Evolutionary conservation across 345 rosid species (phyloP), one percentile per base, ranked within the genome.

Genomic region (Boechera divaricarpa): DNA sequence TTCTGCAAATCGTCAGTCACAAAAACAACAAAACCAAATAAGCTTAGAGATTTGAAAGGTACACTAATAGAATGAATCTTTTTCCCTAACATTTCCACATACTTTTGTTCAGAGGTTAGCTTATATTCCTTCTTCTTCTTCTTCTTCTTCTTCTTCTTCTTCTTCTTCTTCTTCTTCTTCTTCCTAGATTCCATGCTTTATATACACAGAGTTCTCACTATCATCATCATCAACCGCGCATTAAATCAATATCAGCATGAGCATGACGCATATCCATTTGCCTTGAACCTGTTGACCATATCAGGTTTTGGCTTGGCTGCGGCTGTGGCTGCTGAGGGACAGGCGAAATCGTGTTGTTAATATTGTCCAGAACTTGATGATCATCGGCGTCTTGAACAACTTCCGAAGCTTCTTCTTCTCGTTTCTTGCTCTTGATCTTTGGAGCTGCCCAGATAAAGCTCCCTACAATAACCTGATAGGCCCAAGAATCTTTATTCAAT

Each of bases 361-460:
- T 76, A 70, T 85, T 85, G 39, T 85, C 90, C 10, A 74, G 59
- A 8, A 69, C 67, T 69, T 82, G 91, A 70, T 79, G 80, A 13
- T 79, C 74, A 41, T 87, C 84, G 0, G 80, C 41, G 10, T 82
- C 90, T 73, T 83, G 72, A 15, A 82, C 65, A 42, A 72, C 83
- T 79, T 85, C 87, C 6, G 86, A 54, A 74, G 78, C 89, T 62
- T 83, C 93, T 16, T 67, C 84, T 44, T 73, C 78, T 59, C 70
- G 70, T 79, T 89, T 88, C 85, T 88, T 91, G 86, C 51, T 86
- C 87, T 92, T 90, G 13, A 76, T 70, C 85, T 88, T 95, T 44
- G 96, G 81, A 74, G 88, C 88, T 72, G 89, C 93, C 96, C 89
- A 91, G 4, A 88, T 24, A 78, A 92, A 95, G 86, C 97, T 95